Base-by-base conservation (phyloP, 352 stramenopile species). In the Globisporangium abappressorium region DNA sequence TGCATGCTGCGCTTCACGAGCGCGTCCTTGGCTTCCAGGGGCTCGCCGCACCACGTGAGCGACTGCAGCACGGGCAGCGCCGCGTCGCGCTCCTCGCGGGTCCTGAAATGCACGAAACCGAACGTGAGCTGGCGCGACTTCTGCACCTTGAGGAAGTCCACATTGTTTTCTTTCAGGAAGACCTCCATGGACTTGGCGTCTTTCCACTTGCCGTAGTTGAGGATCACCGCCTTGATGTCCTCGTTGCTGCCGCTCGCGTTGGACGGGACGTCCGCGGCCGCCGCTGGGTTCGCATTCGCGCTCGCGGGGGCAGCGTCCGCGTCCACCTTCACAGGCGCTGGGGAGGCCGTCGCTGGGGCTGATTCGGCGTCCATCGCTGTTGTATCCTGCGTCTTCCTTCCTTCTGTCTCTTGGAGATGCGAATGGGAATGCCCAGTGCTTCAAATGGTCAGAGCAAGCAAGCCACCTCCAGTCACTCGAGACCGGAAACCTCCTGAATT, bases 161-260 rank as follows among this genome's bases (percentile, higher is more conserved):
- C 75, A 60, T 70, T 59, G 58, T 86, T 75, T 53, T 76, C 64
- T 2, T 66, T 68, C 60, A 95, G 73, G 34, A 94, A 61, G 20
- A 79, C 59, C 49, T 80, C 84, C 70, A 95, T 73, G 54, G 41
- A 72, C 67, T 90, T 91, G 18, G 82, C 77, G 53, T 92, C 82
- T 65, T 91, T 92, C 86, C 86, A 95, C 77, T 93, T 91, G 77
- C 86, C 88, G 62, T 93, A 95, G 74, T 95, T 95, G 72, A 95
- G 84, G 67, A 95, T 79, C 73, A 95, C 92, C 57, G 90, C 68
- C 73, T 95, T 95, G 57, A 82, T 70, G 36, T 93, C 82, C 34
- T 90, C 81, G 28, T 87, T 77, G 69, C 76, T 73, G 28, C 72
- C 74, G 59, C 24, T 43, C 51, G 46, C 33, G 38, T 47, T 75